Evolutionary conservation across 2,329 filamentous ascomycete genomes (phyloP), one percentile per base, ranked within the genome.

Genomic region (Fusarium paranaense): DNA sequence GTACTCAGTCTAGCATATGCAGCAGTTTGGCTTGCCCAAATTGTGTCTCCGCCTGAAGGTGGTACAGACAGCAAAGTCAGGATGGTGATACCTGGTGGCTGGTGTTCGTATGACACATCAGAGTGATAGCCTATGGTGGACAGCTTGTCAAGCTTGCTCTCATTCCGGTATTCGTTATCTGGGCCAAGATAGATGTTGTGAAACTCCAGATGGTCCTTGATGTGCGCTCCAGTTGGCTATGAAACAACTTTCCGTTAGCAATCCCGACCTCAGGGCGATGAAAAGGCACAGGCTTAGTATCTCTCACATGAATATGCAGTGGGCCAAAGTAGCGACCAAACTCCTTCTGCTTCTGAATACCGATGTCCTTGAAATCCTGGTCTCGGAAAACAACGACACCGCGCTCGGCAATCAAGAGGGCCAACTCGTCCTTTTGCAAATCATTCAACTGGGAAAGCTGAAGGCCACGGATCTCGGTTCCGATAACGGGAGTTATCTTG

Each of bases 111-210:
- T 1, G 82, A 85, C 3, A 85, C 82, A 67, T 86, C 84, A 1
- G 82, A 83, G 75, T 85, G 84, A 68, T 81, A 86, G 1, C 80
- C 81, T 38, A 81, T 83, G 3, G 58, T 69, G 10, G 35, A 62
- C 25, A 85, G 76, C 33, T 78, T 80, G 63, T 82, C 81, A 3
- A 69, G 38, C 18, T 75, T 78, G n/a, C 75, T 80, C 27, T 77
- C 76, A 20, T 81, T 80, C 7, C 84, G 82, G 27, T 60, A 60
- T 38, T 83, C 81, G 71, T 86, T 87, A 76, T 84, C 85, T 2
- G 82, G 81, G 0, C 84, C 86, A 0, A 86, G 82, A 76, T 87
- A 86, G 69, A 86, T 86, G 70, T 84, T 85, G 76, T 86, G 84
- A 58, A 86, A 80, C 71, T 86, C 85, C 13, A 85, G 78, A 37